Evolutionary conservation across 2,329 filamentous ascomycete genomes (phyloP), one percentile per base, ranked within the genome.

Genomic region (Botrytis elliptica): DNA sequence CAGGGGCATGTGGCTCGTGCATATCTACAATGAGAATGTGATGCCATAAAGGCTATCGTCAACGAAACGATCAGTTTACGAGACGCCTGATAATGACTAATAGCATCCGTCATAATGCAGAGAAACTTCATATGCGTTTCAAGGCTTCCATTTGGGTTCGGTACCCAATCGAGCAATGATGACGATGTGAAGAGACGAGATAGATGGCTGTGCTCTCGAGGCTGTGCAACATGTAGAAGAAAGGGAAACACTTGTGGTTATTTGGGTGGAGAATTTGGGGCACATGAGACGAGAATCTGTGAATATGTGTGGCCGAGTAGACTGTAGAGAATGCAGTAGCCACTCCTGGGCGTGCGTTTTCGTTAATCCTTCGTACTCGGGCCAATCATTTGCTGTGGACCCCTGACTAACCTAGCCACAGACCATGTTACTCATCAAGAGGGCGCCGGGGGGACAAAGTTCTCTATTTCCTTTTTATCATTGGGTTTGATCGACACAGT

Each of bases 131-230:
- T 40, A 16, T n/a, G 16, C 4, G 49, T 67, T 67, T 40, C 46
- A 57, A 25, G 38, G n/a, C 36, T 69, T 57, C 66, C 22, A 40
- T 55, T 40, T 33, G 29, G 42, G 29, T 16, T 64, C 38, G 29
- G 29, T 64, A 29, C 38, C n/a, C 29, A 9, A 65, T 25, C 4
- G 42, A n/a, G 63, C 18, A 68, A 69, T 69, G 16, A 69, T 69
- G 66, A 69, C 66, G 66, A 69, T 33, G 63, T n/a, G 36, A 42
- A 40, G 36, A 40, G n/a, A 40, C 18, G 29, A 33, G 33, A 49
- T 14, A 66, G 64, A 68, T 68, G 66, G 66, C 66, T 68, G 66
- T 68, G 66, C 66, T 68, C 29, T 68, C 29, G 49, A 68, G 66
- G 66, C 66, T 68, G 66, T 68, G 66, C 46, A 33, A 57, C 49